phyloP scores from a whole-genome alignment of 2,329 filamentous ascomycete genomes.

The Fusarium xylarioides region DNA sequence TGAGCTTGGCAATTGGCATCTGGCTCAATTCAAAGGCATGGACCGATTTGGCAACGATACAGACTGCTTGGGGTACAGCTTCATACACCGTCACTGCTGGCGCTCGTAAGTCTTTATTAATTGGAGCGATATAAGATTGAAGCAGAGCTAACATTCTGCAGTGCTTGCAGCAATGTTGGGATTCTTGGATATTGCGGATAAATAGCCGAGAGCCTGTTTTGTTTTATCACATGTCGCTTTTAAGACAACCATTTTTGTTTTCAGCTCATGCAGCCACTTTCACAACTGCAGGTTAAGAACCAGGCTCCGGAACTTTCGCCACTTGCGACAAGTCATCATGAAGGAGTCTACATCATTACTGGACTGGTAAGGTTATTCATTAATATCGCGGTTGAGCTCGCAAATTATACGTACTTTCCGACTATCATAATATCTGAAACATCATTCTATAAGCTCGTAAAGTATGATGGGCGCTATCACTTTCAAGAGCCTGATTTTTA shows the following conservation, averaged over 20 bases:
- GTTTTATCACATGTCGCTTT: background rate
- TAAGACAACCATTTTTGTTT: background rate
- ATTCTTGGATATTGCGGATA: background rate
- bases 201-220: background rate
- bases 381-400: rapidly evolving
- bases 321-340: rapidly evolving
- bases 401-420: rapidly evolving
- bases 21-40: background rate
- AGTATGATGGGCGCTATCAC: rapidly evolving
- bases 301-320: background rate
- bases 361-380: rapidly evolving
- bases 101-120: background rate
- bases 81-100: background rate
- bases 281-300: rapidly evolving
- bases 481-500: background rate
- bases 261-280: background rate
- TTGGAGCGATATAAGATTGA: too few relatives aligned
- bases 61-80: background rate
- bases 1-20: background rate
- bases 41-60: background rate
- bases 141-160: background rate
- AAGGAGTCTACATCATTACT: rapidly evolving
- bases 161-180: background rate
- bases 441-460: rapidly evolving
- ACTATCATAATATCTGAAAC: rapidly evolving